These are phyloP conservation scores for Podospora conica DNA, from an alignment of 495 filamentous ascomycete genomes.

Conservation along the genomic window DNA sequence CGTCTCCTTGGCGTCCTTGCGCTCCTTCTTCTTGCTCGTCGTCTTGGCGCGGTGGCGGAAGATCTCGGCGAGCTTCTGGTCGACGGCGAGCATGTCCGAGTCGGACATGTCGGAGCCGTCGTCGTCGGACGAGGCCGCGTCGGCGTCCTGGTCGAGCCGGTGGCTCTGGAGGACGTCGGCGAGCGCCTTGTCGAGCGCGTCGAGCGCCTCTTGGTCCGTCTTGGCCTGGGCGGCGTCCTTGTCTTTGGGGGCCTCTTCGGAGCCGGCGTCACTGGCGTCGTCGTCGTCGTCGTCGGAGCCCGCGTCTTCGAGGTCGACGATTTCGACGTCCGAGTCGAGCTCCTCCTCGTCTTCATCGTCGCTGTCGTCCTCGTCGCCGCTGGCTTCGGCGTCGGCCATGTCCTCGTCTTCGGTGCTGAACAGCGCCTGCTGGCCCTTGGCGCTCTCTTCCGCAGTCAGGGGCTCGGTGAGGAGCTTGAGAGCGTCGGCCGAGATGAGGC, in stretches of 20 bases:
- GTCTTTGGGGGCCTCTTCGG: slow-evolving; percentile 37
- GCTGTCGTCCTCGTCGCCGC: slow-evolving; percentile 29
- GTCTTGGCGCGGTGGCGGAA: slow-evolving; percentile 64
- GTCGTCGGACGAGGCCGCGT: slow-evolving; percentile 51
- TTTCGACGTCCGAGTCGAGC: slow-evolving; percentile 41
- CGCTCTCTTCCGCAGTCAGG: slow-evolving; percentile 70
- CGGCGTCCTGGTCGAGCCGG: slow-evolving; percentile 46
- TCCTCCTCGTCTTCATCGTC: slow-evolving; percentile 30
- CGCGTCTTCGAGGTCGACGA: slow-evolving; percentile 35
- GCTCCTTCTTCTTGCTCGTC: slow-evolving; percentile 64
- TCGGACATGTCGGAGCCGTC: slow-evolving; percentile 79
- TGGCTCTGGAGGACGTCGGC: slow-evolving; percentile 65
- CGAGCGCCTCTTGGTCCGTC: slow-evolving; percentile 44
- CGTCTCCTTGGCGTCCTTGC: slow-evolving; percentile 78
- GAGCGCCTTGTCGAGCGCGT: slow-evolving; percentile 70
- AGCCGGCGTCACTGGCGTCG: slow-evolving; percentile 15
- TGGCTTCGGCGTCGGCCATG: slow-evolving; percentile 37
- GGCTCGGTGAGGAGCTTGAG: slow-evolving; percentile 69
- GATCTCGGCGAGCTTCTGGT: slow-evolving; percentile 71
- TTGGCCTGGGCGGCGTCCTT: slow-evolving; percentile 34
- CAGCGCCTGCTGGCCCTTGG: slow-evolving; percentile 75
- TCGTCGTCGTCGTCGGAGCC: slow-evolving; percentile 30
- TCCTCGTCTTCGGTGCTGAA: slow-evolving; percentile 70
- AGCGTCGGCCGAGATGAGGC: slow-evolving; percentile 61
- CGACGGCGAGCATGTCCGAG: slow-evolving; percentile 89